Conservation (phyloP, 1,139 yeast species). For the Yamadazyma taylorii region DNA sequence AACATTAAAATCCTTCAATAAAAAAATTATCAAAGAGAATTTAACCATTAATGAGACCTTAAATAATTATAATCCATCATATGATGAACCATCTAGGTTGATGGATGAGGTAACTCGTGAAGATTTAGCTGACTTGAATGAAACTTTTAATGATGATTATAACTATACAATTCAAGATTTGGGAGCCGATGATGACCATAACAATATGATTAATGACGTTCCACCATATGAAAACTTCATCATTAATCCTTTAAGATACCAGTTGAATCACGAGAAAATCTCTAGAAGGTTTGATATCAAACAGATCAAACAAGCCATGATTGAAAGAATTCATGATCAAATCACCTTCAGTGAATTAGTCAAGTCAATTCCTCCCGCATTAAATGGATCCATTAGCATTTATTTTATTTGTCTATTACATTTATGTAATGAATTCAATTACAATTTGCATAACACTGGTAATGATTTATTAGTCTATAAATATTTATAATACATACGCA, state of each 20-base stretch:
- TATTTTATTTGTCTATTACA: slow-evolving; percentile 81
- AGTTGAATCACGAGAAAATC: slow-evolving; percentile 59
- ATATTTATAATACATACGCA: slow-evolving; percentile 5
- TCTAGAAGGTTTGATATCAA: slow-evolving; percentile 85
- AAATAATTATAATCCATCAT: slow-evolving; percentile 20
- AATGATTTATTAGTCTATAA: slow-evolving; percentile 14
- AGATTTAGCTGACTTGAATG: slow-evolving; percentile 18
- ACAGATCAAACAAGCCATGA: slow-evolving; percentile 71
- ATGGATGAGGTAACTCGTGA: slow-evolving; percentile 18
- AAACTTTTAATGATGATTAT: slow-evolving; percentile 39
- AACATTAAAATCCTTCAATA: slow-evolving; percentile 30
- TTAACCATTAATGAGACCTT: slow-evolving; percentile 30
- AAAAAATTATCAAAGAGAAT: slow-evolving; percentile 39
- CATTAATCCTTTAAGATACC: neutral
- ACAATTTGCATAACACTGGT: slow-evolving; percentile 54
- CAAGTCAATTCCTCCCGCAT: slow-evolving; percentile 21
- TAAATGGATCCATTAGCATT: slow-evolving; percentile 77
- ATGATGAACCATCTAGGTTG: slow-evolving; percentile 15
- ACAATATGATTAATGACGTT: neutral
- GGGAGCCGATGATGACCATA: neutral
- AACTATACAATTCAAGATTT: slow-evolving; percentile 32
- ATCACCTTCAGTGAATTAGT: slow-evolving; percentile 48
- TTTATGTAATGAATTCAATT: slow-evolving; percentile 82
- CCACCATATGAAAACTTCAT: too few species aligned
- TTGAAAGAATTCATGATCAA: slow-evolving; percentile 51